These are phyloP conservation scores for Ogataea populi-albae DNA, from an alignment of 805 yeast genomes.

Conservation along the genomic window DNA sequence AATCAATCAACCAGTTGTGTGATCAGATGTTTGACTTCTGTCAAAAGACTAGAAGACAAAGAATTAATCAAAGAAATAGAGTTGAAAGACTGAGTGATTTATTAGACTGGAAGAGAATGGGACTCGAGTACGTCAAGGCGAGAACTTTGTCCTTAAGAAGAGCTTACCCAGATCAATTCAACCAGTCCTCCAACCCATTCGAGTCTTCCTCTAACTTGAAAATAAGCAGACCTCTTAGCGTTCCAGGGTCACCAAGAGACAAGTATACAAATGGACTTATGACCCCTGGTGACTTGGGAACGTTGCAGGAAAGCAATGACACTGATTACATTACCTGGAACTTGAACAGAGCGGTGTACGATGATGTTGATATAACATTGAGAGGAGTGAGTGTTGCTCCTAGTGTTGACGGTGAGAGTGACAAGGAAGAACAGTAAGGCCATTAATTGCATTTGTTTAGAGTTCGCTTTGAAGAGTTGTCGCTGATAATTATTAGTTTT, in stretches of 20 bases:
- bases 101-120: slow-evolving; percentile 98
- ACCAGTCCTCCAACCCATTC: slow-evolving; percentile 39
- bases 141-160: slow-evolving; percentile 87
- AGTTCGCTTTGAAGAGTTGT: slow-evolving; percentile 1
- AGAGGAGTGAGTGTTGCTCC: slow-evolving; percentile 38
- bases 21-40: slow-evolving; percentile 88
- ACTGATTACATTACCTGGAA: slow-evolving; percentile 73
- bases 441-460: not conserved
- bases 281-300: slow-evolving; percentile 99
- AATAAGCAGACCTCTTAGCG: slow-evolving; percentile 87
- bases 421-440: slow-evolving; percentile 11
- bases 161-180: slow-evolving; percentile 87
- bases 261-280: slow-evolving; percentile 54
- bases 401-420: slow-evolving; percentile 30
- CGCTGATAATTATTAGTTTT: slow-evolving; percentile 4
- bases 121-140: slow-evolving; percentile 92
- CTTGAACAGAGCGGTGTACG: slow-evolving; percentile 43
- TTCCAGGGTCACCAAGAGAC: slow-evolving; percentile 94
- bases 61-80: slow-evolving; percentile 96
- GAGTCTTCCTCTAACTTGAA: slow-evolving; percentile 49
- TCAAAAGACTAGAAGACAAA: slow-evolving; percentile 87
- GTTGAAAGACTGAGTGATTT: slow-evolving; percentile 91
- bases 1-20: slow-evolving; percentile 84
- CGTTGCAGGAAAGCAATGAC: slow-evolving; percentile 85
- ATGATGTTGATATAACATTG: slow-evolving; percentile 35